Evolutionary conservation across 441 rosid species (phyloP).

Genomic region (Arabidopsis lyrata): DNA sequence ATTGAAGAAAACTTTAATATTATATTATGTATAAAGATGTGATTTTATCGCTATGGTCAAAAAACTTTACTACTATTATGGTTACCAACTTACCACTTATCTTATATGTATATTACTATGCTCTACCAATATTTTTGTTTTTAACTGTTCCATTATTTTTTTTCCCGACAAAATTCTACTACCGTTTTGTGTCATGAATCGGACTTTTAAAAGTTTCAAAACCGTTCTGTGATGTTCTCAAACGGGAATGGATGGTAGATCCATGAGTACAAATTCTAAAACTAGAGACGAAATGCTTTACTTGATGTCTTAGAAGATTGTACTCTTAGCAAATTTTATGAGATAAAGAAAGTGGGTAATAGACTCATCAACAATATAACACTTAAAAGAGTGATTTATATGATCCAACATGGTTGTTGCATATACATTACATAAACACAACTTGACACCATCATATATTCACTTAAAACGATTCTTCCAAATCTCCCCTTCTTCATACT

Average conservation of each 20-base stretch:
- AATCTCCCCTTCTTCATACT: conserved; percentile 24
- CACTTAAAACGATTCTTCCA: conserved; percentile 19
- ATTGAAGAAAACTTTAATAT: too few species aligned
- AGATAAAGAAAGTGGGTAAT: background rate
- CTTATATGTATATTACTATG: too few species aligned
- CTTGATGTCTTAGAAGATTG: background rate
- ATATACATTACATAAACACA: conserved; percentile 40
- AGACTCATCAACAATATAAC: conserved; percentile 19
- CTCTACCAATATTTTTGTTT: too few species aligned
- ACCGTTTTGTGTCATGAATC: too few species aligned
- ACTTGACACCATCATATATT: conserved; percentile 33
- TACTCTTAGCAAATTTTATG: conserved; percentile 1
- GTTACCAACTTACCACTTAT: too few species aligned
- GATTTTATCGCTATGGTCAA: too few species aligned
- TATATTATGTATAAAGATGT: too few species aligned
- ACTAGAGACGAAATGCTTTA: background rate
- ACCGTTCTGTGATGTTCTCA: background rate
- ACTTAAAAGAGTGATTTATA: conserved; percentile 26
- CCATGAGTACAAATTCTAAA: background rate
- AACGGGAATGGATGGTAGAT: background rate
- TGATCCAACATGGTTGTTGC: conserved; percentile 35
- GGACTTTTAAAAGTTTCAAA: too few species aligned
- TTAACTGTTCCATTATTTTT: too few species aligned
- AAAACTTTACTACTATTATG: too few species aligned
- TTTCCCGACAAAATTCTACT: too few species aligned